Evolutionary conservation across 148 eudicot species (phyloP), one percentile per base, ranked within the genome.

Genomic region (Gaultheria prostrata): DNA sequence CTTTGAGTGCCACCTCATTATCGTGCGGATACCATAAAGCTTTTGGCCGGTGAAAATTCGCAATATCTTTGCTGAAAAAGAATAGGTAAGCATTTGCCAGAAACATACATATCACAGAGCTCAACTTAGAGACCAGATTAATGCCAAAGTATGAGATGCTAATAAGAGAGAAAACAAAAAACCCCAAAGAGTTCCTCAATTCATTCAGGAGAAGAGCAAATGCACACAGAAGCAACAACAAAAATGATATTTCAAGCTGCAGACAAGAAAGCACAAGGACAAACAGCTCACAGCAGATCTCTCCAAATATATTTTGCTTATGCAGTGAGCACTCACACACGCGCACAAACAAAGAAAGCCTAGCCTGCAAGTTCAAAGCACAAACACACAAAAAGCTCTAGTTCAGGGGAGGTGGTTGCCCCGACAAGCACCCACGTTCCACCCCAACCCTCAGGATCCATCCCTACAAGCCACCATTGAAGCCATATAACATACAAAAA

Each of bases 11-110:
- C 65, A 93, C 90, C 89, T 92, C 95, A 87, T 92, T 94, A 84
- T 92, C 95, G 87, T 92, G 97, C 21, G 99, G 98, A 89, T 94
- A 95, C 98, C 99, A 97, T 85, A 87, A 82, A 82, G 96, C 95
- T 89, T 91, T 97, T 82, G 99, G 99, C 82, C 99, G 93, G 84
- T 97, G 99, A 88, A 97, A 97, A 87, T 95, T 91, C 14, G 99
- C 97, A 86, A 97, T 82, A 84, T 93, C 99, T 89, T 94, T 95
- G 85, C 98, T 94, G 97, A 83, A 89, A 87, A 83, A 81, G 7
- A 54, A 50, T 7, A 50, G 51, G 18, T 13, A 51, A 65, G 46
- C 32, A 8, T 65, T n/a, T 30, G 8, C 76, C 7, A 26, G 46
- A 28, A 43, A 45, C 69, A 49, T 21, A 32, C 61, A 61, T 17